Percentiles rank a stretch among this genome's conserved stretches.
Conservation (phyloP, 352 stramenopile genomes). For the Phytopythium mirpurense region DNA sequence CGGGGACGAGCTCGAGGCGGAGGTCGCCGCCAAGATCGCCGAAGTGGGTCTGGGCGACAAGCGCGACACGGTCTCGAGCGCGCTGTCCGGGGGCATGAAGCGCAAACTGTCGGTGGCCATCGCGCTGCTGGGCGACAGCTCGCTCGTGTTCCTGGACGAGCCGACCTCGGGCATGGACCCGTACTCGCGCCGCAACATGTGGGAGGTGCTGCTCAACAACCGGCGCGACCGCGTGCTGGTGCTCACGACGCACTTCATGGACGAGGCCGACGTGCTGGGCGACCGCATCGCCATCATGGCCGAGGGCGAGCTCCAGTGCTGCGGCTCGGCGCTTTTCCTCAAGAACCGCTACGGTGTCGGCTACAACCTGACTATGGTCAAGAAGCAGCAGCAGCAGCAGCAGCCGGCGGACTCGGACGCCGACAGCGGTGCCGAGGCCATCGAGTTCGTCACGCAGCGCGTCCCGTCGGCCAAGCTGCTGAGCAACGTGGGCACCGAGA, state of each 20-base stretch:
- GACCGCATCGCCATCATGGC: constrained; percentile 84
- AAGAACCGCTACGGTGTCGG: constrained; percentile 62
- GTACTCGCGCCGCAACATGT: constrained; percentile 91
- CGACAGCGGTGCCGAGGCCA: constrained; percentile 13
- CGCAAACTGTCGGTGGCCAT: constrained; percentile 89
- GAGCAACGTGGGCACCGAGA: constrained; percentile 76
- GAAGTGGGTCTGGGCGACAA: constrained; percentile 66
- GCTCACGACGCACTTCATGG: constrained; percentile 95
- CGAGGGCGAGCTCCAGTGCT: constrained; percentile 54
- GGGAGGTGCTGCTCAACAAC: constrained; percentile 60
- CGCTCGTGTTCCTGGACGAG: constrained; percentile 86
- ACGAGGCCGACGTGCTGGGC: constrained; percentile 84
- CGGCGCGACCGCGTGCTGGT: constrained; percentile 60
- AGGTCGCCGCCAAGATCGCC: constrained; percentile 30
- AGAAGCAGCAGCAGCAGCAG: constrained; percentile 23
- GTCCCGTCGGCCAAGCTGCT: constrained; percentile 51
- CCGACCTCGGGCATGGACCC: constrained; percentile 95
- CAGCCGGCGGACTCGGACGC: not conserved
- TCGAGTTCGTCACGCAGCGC: constrained; percentile 29
- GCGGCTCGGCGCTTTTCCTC: constrained; percentile 69
- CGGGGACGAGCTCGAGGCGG: constrained; percentile 26
- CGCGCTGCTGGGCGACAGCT: constrained; percentile 82
- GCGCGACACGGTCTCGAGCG: constrained; percentile 27
- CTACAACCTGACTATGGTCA: constrained; percentile 57
- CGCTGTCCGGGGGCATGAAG: constrained; percentile 88